Conservation (phyloP, 805 yeast genomes). For the Debaryomyces tyrocola region DNA sequence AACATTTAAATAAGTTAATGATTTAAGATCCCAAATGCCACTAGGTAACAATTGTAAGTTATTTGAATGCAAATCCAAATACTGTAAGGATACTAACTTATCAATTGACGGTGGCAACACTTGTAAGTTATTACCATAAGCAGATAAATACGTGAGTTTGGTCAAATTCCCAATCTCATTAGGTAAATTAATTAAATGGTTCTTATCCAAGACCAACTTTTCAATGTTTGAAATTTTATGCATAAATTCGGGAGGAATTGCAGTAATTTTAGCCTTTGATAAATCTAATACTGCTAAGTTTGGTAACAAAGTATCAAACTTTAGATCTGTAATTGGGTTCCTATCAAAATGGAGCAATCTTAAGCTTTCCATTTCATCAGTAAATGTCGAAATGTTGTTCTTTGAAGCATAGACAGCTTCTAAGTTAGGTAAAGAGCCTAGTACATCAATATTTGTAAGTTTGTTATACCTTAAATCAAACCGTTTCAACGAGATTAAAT, state of each 20-base stretch:
- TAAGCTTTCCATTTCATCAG: constrained; percentile 60
- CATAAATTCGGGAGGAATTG: constrained; percentile 66
- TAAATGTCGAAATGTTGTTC: constrained; percentile 71
- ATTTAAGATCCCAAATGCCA: constrained; percentile 62
- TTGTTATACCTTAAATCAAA: constrained; percentile 78
- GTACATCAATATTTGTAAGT: constrained; percentile 51
- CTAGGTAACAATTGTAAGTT: constrained; percentile 69
- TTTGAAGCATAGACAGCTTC: constrained; percentile 75
- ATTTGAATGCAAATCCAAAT: constrained; percentile 80
- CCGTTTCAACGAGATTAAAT: constrained; percentile 58
- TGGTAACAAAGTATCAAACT: constrained; percentile 52
- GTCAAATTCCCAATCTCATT: constrained; percentile 59
- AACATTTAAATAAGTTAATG: constrained; percentile 60
- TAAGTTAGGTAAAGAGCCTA: constrained; percentile 57
- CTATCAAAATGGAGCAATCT: constrained; percentile 72
- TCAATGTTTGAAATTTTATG: constrained; percentile 64
- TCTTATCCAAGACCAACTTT: constrained; percentile 73
- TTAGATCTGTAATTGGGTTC: constrained; percentile 78
- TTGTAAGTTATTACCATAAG: constrained; percentile 72
- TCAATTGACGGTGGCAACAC: constrained; percentile 68
- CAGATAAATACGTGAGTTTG: constrained; percentile 64
- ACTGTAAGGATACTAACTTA: constrained; percentile 54
- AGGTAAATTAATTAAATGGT: constrained; percentile 78
- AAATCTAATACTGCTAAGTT: constrained; percentile 72
- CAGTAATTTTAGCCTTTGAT: constrained; percentile 78